Evolutionary conservation across 2,329 filamentous ascomycete genomes (phyloP).

Genomic region (Aureobasidium sp.): DNA sequence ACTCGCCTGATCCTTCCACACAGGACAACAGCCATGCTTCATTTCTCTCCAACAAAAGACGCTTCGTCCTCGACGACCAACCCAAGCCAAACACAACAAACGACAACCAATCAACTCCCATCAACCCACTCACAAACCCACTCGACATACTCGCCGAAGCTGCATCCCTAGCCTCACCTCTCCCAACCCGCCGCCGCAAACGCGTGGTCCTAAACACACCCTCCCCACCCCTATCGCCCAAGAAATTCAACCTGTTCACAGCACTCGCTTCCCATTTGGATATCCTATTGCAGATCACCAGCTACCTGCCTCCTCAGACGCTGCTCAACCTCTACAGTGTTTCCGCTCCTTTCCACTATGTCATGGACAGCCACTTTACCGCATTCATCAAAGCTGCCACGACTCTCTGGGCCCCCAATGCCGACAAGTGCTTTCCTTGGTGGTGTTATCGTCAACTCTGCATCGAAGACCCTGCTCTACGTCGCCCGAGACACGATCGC

Average conservation of each 20-base stretch:
- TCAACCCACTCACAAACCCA: background rate
- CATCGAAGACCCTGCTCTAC: slow-evolving; percentile 50
- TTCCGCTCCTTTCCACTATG: slow-evolving; percentile 55
- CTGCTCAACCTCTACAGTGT: slow-evolving; percentile 59
- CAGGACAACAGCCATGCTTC: background rate
- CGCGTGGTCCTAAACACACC: background rate
- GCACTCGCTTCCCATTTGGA: slow-evolving; percentile 36
- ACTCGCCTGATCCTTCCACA: background rate
- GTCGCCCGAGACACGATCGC: background rate
- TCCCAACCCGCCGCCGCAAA: background rate
- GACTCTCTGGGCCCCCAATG: slow-evolving; percentile 46
- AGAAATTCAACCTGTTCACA: slow-evolving; percentile 29
- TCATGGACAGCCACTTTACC: slow-evolving; percentile 53
- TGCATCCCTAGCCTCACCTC: background rate
- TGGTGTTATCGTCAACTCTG: slow-evolving; percentile 51
- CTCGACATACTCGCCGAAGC: slow-evolving; percentile 3
- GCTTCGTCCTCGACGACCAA: background rate
- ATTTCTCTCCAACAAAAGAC: background rate
- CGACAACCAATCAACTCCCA: background rate
- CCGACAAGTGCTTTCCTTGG: slow-evolving; percentile 54
- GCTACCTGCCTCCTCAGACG: slow-evolving; percentile 48
- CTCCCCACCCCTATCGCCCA: background rate
- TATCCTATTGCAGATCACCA: slow-evolving; percentile 49
- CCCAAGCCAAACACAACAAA: background rate
- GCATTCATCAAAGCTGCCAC: slow-evolving; percentile 54